Percentiles rank a stretch among this genome's conserved stretches.
These are phyloP conservation scores for Coemansia sp. DNA, from an alignment of 192 early-diverging fungal genomes.

Conservation along the genomic window DNA sequence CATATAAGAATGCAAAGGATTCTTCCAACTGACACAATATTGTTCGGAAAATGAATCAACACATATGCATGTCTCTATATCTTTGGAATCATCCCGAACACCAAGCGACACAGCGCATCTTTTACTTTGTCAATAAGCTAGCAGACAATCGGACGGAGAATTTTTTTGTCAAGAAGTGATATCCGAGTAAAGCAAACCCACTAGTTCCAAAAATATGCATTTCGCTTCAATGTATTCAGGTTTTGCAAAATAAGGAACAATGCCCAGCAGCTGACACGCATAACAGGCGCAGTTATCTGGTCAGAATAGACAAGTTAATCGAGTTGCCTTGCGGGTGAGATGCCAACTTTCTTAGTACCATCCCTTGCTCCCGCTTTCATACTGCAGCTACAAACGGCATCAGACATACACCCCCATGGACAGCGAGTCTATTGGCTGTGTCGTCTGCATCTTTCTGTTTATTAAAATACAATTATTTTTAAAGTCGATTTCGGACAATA, in stretches of 20 bases:
- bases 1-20: no score
- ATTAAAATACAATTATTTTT: neutral
- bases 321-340: neutral
- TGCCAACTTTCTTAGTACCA: neutral
- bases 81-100: no score
- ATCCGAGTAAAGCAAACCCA: neutral
- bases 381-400: neutral
- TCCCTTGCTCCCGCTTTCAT: neutral
- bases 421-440: neutral
- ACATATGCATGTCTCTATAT: no score
- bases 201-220: neutral
- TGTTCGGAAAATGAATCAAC: no score
- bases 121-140: neutral
- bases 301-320: neutral
- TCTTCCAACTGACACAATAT: no score
- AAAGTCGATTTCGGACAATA: neutral
- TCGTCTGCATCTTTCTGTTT: no score
- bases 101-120: neutral
- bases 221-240: neutral
- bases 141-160: neutral
- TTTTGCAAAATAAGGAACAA: neutral
- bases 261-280: neutral
- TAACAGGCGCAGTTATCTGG: neutral
- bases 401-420: neutral
- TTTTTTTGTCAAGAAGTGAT: neutral